Evolutionary conservation across 352 stramenopile species (phyloP), one percentile per base, ranked within the genome.

Genomic region (Globisporangium acanthophoron): DNA sequence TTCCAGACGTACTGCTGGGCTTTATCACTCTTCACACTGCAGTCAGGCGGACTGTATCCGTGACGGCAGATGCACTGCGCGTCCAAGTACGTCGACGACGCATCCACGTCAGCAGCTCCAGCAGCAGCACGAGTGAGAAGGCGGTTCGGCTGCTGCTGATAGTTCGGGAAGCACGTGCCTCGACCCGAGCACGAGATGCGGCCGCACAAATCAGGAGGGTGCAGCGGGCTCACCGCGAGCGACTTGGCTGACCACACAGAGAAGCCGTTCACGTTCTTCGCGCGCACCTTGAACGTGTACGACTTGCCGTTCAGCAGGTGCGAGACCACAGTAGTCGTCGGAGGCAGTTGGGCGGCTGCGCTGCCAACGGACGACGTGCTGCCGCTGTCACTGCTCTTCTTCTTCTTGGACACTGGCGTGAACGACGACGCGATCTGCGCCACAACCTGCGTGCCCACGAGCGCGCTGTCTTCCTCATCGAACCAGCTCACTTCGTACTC

Each of bases 191-290:
- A 90, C 45, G 74, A 74, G 9, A 85, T 58, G 29, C 75, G 66
- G 12, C 67, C 76, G 41, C 80, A 90, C n/a, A 90, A 54, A 69
- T 90, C 78, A 16, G 80, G 73, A 21, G 80, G 80, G 50, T 89
- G 78, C 58, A 90, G 63, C 7, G 78, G 78, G 56, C 76, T 88
- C 64, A 90, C 80, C 5, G 74, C 71, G 7, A 83, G 66, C 27
- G 80, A 90, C 61, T 87, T 87, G 54, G 80, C 80, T 29, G 78
- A 88, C 76, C 76, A 88, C 27, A 78, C 75, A 9, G 80, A 90
- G 49, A 69, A 77, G 20, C 80, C 80, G 24, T 88, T 80, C 9
- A 71, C 44, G 55, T 90, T 90, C 49, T 73, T 74, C 3, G 80
- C 78, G 9, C 78, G 73, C 43, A 88, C 80, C 57, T 88, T 88